phyloP scores from a whole-genome alignment of 1,284 basidiomycete species.

The Sanghuangporus sanghuang region DNA sequence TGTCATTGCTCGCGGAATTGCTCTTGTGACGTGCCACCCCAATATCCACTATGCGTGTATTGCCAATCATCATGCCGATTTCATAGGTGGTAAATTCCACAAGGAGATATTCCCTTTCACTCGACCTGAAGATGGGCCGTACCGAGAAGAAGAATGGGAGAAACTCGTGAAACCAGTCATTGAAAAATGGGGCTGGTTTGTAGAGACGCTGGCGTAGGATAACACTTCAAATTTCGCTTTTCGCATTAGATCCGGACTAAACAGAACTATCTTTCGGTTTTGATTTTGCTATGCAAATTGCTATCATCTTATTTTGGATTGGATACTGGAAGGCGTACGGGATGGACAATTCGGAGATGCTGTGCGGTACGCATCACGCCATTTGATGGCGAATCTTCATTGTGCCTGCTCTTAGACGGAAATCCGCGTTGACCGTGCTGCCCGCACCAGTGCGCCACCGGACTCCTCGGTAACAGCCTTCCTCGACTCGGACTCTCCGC shows the following conservation, averaged over 20 bases:
- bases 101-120: constrained; percentile 73
- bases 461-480: no score
- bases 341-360: no score
- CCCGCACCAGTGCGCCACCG: no score
- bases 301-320: background rate
- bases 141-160: constrained; percentile 64
- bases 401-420: no score
- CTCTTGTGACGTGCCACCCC: constrained; percentile 47
- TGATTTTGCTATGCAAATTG: background rate
- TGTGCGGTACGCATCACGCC: no score
- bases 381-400: no score
- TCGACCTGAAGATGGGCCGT: constrained; percentile 42
- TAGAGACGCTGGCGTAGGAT: constrained; percentile 22
- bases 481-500: no score
- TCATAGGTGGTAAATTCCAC: constrained; percentile 32
- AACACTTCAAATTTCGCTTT: background rate
- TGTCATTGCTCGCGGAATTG: constrained; percentile 50
- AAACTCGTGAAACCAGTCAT: constrained; percentile 66
- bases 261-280: background rate
- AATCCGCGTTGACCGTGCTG: no score
- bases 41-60: background rate
- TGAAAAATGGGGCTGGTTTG: constrained; percentile 68
- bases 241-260: background rate
- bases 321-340: background rate
- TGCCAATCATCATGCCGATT: background rate